Evolutionary conservation across 164 flowering plant species (phyloP).

Genomic region (Tinospora cordifolia): DNA sequence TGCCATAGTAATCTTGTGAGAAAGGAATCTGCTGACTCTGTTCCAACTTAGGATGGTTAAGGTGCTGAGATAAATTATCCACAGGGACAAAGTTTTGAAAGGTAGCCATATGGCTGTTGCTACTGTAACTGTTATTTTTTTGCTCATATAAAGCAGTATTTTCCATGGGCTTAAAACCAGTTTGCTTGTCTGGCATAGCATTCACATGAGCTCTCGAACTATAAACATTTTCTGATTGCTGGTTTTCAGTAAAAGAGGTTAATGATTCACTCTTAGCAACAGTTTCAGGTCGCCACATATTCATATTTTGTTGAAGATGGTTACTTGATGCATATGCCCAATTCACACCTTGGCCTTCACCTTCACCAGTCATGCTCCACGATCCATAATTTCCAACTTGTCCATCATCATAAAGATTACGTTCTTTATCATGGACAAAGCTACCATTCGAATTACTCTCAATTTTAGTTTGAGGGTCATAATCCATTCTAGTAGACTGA

Average conservation of each 20-base stretch:
- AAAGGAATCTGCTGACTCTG: constrained; percentile 34
- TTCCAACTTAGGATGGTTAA: constrained; percentile 26
- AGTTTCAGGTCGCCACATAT: constrained; percentile 37
- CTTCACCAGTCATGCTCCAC: constrained; percentile 24
- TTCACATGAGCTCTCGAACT: constrained; percentile 20
- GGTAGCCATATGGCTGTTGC: constrained; percentile 22
- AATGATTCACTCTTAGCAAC: constrained; percentile 15
- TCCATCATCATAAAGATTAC: constrained; percentile 22
- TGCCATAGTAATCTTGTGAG: constrained; percentile 35
- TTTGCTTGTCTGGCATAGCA: constrained; percentile 28
- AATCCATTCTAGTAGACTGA: constrained; percentile 27
- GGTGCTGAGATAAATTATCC: constrained; percentile 31
- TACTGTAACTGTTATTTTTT: constrained; percentile 23
- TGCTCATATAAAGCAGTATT: constrained; percentile 28
- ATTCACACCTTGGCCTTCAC: constrained; percentile 23
- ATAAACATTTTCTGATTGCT: constrained; percentile 25
- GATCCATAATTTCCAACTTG: constrained; percentile 24
- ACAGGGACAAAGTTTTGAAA: constrained; percentile 31
- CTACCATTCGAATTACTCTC: constrained; percentile 24
- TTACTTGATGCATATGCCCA: constrained; percentile 34
- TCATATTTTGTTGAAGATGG: constrained; percentile 28
- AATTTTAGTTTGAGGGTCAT: constrained; percentile 36
- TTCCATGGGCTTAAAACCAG: constrained; percentile 25
- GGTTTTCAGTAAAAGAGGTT: constrained; percentile 25
- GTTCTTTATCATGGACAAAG: constrained; percentile 19